Base-by-base conservation (phyloP, 2,329 filamentous ascomycete species). In the Arthrinium puccinioides region DNA sequence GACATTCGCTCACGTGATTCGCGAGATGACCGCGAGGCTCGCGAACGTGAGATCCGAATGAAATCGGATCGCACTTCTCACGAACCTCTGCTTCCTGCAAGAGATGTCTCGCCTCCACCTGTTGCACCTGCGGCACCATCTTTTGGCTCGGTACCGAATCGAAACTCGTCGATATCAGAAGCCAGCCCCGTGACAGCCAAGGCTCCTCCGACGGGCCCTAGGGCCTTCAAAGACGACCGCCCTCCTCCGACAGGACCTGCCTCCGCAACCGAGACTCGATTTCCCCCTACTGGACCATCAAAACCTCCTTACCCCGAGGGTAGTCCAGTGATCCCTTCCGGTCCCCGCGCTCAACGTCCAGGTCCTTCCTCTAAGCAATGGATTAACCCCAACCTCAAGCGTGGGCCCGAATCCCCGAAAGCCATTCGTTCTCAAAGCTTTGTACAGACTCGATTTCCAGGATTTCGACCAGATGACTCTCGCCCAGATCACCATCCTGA, bases 351-450 rank as follows among this genome's bases (percentile, higher is more conserved):
- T 13, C 72, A 74, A 41, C 69, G 63, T 47, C 41, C 56, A 15
- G 66, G 72, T 6, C 66, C 70, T 13, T 72, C 71, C 1, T 76
- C 72, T 50, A 76, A 75, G 47, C 74, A 77, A 53, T 79, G 74
- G 74, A 71, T 74, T 40, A 76, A 76, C 35, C 70, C 72, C 4
- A 67, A 64, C 20, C 47, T 72, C 5, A 74, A 71, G 29, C 47
- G 53, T 40, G 55, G 59, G 0, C 67, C 71, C 2, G 70, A 73
- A 14, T 75, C 71, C 3, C 72, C 74, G 3, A 73, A 72, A 43
- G 50, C 65, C 21, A 66, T 63, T 46, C 61, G 72, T 39, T 67
- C 70, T 2, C 69, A 70, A 42, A 72, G 64, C 38, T 69, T 74
- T 46, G 60, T 61, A 11, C 61, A 63, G 27, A 65, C 57, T 32